Conservation (phyloP, 2,329 filamentous ascomycete genomes). For the Mollisia scopiformis region DNA sequence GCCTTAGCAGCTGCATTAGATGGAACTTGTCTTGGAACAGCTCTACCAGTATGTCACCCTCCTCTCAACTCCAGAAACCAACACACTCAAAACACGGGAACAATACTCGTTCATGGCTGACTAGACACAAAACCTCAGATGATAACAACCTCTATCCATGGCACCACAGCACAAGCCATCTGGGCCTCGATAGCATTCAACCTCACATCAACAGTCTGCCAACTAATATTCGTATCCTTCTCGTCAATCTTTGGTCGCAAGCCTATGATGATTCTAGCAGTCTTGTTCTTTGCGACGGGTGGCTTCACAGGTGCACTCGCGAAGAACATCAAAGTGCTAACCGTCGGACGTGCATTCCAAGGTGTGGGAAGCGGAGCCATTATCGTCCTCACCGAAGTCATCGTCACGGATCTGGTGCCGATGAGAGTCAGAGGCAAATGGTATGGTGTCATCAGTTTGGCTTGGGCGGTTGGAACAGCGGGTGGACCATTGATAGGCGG, state of each 20-base stretch:
- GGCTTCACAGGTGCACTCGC: constrained; percentile 36
- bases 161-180: constrained; percentile 57
- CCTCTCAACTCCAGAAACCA: too few relatives aligned
- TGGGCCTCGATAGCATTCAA: constrained; percentile 74
- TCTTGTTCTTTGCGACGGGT: constrained; percentile 18
- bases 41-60: not conserved
- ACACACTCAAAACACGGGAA: too few relatives aligned
- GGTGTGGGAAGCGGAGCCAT: constrained; percentile 53
- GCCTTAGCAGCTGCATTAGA: not conserved
- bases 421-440: constrained; percentile 43
- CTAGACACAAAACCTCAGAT: not conserved
- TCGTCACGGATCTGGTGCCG: constrained; percentile 47
- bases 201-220: constrained; percentile 61
- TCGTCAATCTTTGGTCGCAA: constrained; percentile 22
- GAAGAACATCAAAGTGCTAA: constrained; percentile 26
- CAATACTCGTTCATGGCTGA: not conserved
- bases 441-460: constrained; percentile 34
- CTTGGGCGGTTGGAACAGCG: constrained; percentile 25
- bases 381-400: constrained; percentile 45
- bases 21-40: not conserved
- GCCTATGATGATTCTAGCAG: constrained; percentile 10
- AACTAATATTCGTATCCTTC: constrained; percentile 43
- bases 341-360: constrained; percentile 43
- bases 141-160: constrained; percentile 10
- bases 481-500: constrained; percentile 34